Percentiles rank a stretch among this genome's conserved stretches.
These are phyloP conservation scores for Dendrobium chrysotoxum DNA, from an alignment of 106 monocot species.

Conservation along the genomic window DNA sequence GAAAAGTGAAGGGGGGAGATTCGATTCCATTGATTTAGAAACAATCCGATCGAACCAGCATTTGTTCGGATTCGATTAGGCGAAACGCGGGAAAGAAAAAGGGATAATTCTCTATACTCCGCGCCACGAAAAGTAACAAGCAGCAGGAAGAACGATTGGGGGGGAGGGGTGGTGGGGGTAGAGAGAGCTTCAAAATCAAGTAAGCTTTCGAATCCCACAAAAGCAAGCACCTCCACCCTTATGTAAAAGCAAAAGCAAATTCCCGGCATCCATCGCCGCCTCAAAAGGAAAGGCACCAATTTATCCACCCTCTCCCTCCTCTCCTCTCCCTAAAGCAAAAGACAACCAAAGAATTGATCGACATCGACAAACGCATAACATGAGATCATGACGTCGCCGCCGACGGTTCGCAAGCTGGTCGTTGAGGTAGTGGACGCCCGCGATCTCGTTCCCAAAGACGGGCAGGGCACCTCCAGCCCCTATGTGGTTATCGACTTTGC, in stretches of 20 bases:
- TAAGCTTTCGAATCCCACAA: neutral
- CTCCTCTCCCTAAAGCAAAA: neutral
- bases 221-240: neutral
- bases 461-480: slow-evolving; percentile 75
- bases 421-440: slow-evolving; percentile 90
- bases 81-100: too few relatives aligned
- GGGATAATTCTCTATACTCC: neutral
- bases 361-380: neutral
- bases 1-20: too few relatives aligned
- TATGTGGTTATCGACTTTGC: slow-evolving; percentile 84
- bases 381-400: slow-evolving; percentile 22
- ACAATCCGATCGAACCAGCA: neutral
- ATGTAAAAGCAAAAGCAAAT: neutral
- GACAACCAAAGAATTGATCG: neutral
- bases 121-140: neutral
- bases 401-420: slow-evolving; percentile 42
- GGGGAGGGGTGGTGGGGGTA: too few relatives aligned
- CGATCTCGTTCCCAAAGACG: slow-evolving; percentile 89
- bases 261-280: neutral
- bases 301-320: neutral
- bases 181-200: slow-evolving; percentile 1
- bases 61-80: neutral
- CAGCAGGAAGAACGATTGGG: neutral
- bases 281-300: neutral
- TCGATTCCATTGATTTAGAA: too few relatives aligned